phyloP scores from a whole-genome alignment of 768 basidiomycete genomes.

The Leucogyrophana mollusca region DNA sequence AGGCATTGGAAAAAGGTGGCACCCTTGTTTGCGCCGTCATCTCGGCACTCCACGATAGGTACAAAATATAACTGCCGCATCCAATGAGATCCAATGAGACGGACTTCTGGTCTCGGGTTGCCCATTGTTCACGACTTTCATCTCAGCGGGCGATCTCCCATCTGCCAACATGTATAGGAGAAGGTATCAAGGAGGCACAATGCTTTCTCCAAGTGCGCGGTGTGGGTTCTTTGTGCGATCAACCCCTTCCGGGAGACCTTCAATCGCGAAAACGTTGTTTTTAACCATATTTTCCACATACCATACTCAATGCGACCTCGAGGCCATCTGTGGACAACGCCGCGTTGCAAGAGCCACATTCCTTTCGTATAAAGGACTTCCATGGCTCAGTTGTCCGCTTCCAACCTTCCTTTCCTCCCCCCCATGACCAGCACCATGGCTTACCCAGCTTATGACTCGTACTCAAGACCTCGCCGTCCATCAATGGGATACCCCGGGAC shows the following conservation, averaged over 20 bases:
- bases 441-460: slow-evolving; percentile 40
- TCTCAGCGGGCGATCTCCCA: no score
- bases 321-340: slow-evolving; percentile 18
- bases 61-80: not conserved
- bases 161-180: no score
- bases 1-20: slow-evolving; percentile 9
- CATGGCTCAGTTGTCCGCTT: not conserved
- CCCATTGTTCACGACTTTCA: no score
- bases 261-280: slow-evolving; percentile 7
- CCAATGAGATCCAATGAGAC: no score
- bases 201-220: not conserved
- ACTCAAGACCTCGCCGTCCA: slow-evolving; percentile 32
- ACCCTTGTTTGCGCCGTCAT: not conserved
- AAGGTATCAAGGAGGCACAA: not conserved
- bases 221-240: slow-evolving; percentile 4
- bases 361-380: slow-evolving; percentile 22
- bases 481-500: slow-evolving; percentile 32
- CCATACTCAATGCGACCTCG: slow-evolving; percentile 27
- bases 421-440: slow-evolving; percentile 31
- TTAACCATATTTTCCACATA: slow-evolving; percentile 11
- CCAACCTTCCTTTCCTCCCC: slow-evolving; percentile 4
- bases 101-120: no score
- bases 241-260: slow-evolving; percentile 9
- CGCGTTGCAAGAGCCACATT: slow-evolving; percentile 13
- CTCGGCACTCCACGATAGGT: not conserved